Percentiles rank a stretch among this genome's conserved stretches.
Conservation (phyloP, 768 basidiomycete species). For the Suillus spraguei region DNA sequence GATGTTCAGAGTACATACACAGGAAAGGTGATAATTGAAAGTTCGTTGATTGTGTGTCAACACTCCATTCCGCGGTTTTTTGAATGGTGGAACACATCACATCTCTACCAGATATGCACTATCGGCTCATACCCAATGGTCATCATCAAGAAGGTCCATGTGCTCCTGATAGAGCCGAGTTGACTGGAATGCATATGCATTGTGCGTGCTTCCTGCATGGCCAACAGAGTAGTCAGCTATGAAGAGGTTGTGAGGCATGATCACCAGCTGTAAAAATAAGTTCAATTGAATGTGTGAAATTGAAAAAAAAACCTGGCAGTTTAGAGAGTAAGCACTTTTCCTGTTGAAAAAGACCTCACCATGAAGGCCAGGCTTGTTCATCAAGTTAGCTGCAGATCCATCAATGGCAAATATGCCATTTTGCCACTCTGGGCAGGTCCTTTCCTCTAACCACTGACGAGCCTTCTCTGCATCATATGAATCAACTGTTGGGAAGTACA, state of each 20-base stretch:
- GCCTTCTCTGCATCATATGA: slow-evolving; percentile 9
- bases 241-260: slow-evolving; percentile 14
- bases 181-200: slow-evolving; percentile 8
- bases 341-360: slow-evolving; percentile 23
- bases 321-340: slow-evolving; percentile 21
- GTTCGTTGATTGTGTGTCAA: slow-evolving; percentile 19
- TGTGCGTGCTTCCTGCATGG: neutral
- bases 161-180: slow-evolving; percentile 4
- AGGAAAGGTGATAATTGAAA: slow-evolving; percentile 23
- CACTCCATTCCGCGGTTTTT: slow-evolving; percentile 20
- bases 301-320: slow-evolving; percentile 8
- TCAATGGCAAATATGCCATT: slow-evolving; percentile 12
- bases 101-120: slow-evolving; percentile 11
- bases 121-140: slow-evolving; percentile 19
- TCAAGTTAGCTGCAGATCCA: slow-evolving; percentile 16
- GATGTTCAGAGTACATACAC: slow-evolving; percentile 8
- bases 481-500: slow-evolving; percentile 12
- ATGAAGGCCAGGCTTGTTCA: slow-evolving; percentile 19
- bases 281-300: slow-evolving; percentile 8
- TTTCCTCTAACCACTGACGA: neutral
- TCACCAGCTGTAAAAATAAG: slow-evolving; percentile 12
- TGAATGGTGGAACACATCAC: slow-evolving; percentile 30
- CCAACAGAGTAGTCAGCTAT: slow-evolving; percentile 13
- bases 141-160: slow-evolving; percentile 4
- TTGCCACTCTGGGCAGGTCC: slow-evolving; percentile 9